These are phyloP conservation scores for Casaregolazyma suthepensis DNA, from an alignment of 1,139 yeast genomes.

Conservation along the genomic window DNA sequence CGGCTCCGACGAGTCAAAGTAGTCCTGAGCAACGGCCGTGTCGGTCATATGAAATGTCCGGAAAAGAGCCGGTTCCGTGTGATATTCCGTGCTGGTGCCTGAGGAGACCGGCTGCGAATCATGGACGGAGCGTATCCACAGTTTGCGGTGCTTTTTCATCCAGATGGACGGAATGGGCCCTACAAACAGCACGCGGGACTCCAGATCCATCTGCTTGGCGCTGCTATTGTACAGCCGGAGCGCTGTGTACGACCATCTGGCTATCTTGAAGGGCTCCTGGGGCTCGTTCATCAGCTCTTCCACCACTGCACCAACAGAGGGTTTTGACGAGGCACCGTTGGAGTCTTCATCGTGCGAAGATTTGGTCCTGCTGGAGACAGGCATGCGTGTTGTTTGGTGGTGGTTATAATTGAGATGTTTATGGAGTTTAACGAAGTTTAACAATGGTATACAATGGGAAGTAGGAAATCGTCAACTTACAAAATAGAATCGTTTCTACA, in stretches of 20 bases:
- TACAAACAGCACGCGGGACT: slow-evolving; percentile 47
- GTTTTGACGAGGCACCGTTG: background rate
- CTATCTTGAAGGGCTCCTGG: slow-evolving; percentile 3
- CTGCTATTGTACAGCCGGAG: slow-evolving; percentile 51
- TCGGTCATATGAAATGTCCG: background rate
- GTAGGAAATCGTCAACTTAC: too few species aligned
- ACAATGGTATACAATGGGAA: background rate
- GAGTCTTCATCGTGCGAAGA: background rate
- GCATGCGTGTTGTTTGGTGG: background rate
- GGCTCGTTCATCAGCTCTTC: background rate
- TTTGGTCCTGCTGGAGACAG: background rate
- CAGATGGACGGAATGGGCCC: slow-evolving; percentile 66
- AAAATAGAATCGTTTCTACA: background rate
- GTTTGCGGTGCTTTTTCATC: slow-evolving; percentile 36
- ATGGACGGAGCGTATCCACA: slow-evolving; percentile 14
- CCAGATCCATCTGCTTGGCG: slow-evolving; percentile 44
- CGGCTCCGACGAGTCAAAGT: background rate
- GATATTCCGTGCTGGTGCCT: background rate
- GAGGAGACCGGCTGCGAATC: background rate
- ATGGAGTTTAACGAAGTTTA: too few species aligned
- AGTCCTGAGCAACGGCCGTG: background rate
- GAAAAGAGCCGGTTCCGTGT: background rate
- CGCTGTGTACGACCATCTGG: slow-evolving; percentile 49
- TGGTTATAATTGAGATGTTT: background rate
- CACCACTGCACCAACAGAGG: background rate